These are phyloP conservation scores for Apocynum venetum DNA, from an alignment of 257 asterid species.

Conservation along the genomic window DNA sequence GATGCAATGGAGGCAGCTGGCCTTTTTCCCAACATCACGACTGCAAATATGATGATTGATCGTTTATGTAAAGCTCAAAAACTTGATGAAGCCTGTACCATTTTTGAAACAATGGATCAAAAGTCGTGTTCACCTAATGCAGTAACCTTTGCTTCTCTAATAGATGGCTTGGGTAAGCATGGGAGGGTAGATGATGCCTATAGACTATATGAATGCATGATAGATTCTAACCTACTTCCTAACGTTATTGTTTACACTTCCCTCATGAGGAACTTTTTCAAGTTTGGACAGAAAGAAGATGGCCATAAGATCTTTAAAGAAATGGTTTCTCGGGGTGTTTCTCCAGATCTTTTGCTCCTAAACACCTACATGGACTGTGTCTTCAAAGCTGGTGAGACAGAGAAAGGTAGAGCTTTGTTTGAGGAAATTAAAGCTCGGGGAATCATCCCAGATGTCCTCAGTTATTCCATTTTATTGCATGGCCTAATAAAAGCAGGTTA, in stretches of 20 bases:
- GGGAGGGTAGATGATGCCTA: constrained; percentile 81
- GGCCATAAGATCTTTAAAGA: constrained; percentile 83
- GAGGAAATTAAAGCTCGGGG: constrained; percentile 54
- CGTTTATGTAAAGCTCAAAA: constrained; percentile 78
- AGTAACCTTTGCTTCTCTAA: constrained; percentile 65
- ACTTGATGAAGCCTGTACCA: constrained; percentile 63
- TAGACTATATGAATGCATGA: constrained; percentile 60
- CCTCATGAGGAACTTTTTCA: constrained; percentile 69
- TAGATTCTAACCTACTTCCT: constrained; percentile 46
- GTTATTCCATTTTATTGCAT: constrained; percentile 74
- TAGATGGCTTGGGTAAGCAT: constrained; percentile 78
- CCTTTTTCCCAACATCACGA: constrained; percentile 53
- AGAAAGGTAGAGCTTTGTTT: constrained; percentile 64
- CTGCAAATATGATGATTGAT: constrained; percentile 76
- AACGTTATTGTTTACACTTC: constrained; percentile 70
- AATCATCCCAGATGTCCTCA: constrained; percentile 66
- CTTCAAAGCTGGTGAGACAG: constrained; percentile 72
- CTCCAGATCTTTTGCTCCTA: constrained; percentile 66
- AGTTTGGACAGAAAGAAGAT: constrained; percentile 56
- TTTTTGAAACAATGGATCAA: constrained; percentile 58
- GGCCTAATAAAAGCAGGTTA: constrained; percentile 81
- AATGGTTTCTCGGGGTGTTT: constrained; percentile 49
- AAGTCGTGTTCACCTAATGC: constrained; percentile 56
- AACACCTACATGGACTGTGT: constrained; percentile 83
- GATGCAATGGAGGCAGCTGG: constrained; percentile 56